Percentiles rank a stretch among this genome's conserved stretches.
These are phyloP conservation scores for Serendipita vermifera DNA, from an alignment of 768 basidiomycete genomes.

Conservation along the genomic window DNA sequence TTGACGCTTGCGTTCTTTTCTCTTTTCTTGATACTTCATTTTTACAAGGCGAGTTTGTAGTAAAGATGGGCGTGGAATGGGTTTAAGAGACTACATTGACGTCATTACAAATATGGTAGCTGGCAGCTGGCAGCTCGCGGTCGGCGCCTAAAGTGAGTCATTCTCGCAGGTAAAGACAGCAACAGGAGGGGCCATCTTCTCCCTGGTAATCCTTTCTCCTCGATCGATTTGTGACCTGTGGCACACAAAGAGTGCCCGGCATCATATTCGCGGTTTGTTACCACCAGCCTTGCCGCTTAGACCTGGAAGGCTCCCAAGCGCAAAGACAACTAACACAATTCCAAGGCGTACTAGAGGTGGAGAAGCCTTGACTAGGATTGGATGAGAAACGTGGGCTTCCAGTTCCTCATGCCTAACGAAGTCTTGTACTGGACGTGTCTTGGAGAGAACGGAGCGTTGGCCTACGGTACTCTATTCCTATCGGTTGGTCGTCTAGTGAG, in stretches of 20 bases:
- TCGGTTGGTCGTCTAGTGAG: slow-evolving; percentile 21
- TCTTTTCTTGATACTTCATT: too few relatives aligned
- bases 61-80: too few relatives aligned
- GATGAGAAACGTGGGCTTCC: slow-evolving; percentile 20
- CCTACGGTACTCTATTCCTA: slow-evolving; percentile 17
- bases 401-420: slow-evolving; percentile 19
- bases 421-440: slow-evolving; percentile 16
- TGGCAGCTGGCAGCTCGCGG: slow-evolving; percentile 25
- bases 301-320: slow-evolving; percentile 19
- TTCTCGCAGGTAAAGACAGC: slow-evolving; percentile 25
- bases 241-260: slow-evolving; percentile 20
- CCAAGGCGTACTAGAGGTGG: slow-evolving; percentile 15
- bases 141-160: slow-evolving; percentile 24
- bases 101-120: slow-evolving; percentile 21
- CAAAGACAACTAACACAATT: slow-evolving; percentile 14
- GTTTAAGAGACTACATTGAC: slow-evolving; percentile 14
- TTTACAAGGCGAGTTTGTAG: too few relatives aligned
- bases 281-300: slow-evolving; percentile 20
- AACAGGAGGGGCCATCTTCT: slow-evolving; percentile 21
- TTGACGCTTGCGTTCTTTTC: too few relatives aligned
- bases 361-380: slow-evolving; percentile 16
- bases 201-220: slow-evolving; percentile 22
- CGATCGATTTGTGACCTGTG: slow-evolving; percentile 16
- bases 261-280: slow-evolving; percentile 16
- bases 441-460: too few relatives aligned